A percentile compares a stretch with the other conserved stretches of the same genome.
Conservation (phyloP, 345 rosid genomes). For the Tarenaya hassleriana region DNA sequence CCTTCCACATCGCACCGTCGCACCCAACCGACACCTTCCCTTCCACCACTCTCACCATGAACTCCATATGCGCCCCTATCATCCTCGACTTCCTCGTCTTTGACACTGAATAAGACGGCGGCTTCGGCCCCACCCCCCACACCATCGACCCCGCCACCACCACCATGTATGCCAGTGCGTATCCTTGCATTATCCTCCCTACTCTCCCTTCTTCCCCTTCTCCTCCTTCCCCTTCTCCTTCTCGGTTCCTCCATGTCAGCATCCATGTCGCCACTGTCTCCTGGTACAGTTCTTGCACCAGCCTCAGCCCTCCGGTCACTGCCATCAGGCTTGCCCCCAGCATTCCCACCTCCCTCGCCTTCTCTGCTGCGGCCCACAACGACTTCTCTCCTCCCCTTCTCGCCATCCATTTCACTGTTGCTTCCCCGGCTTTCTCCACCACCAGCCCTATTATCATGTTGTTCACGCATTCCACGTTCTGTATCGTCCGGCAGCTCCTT, state of each 20-base stretch:
- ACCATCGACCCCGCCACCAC: conserved; percentile 36
- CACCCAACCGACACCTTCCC: conserved; percentile 47
- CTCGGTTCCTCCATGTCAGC: conserved; percentile 33
- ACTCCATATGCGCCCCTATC: conserved; percentile 43
- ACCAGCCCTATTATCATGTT: conserved; percentile 42
- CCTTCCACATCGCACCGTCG: conserved; percentile 52
- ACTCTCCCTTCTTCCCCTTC: conserved; percentile 27
- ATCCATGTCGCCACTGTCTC: conserved; percentile 56
- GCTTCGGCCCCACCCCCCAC: conserved; percentile 30
- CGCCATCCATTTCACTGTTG: conserved; percentile 28
- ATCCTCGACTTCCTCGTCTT: conserved; percentile 27
- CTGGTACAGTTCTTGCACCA: conserved; percentile 41
- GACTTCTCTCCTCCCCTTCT: conserved; percentile 40
- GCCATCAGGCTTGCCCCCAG: conserved; percentile 54
- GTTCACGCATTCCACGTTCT: conserved; percentile 31
- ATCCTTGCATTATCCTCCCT: conserved; percentile 41
- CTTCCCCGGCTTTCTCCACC: conserved; percentile 40
- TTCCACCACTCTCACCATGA: conserved; percentile 41
- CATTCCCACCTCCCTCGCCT: conserved; percentile 44
- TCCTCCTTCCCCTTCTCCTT: not conserved
- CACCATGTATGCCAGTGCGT: conserved; percentile 49
- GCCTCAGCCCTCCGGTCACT: conserved; percentile 42
- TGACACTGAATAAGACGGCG: conserved; percentile 29
- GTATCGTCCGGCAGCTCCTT: conserved; percentile 45
- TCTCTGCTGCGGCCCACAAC: conserved; percentile 35